Evolutionary conservation across 805 yeast species (phyloP).

Genomic region (Candida xiaguanensis): DNA sequence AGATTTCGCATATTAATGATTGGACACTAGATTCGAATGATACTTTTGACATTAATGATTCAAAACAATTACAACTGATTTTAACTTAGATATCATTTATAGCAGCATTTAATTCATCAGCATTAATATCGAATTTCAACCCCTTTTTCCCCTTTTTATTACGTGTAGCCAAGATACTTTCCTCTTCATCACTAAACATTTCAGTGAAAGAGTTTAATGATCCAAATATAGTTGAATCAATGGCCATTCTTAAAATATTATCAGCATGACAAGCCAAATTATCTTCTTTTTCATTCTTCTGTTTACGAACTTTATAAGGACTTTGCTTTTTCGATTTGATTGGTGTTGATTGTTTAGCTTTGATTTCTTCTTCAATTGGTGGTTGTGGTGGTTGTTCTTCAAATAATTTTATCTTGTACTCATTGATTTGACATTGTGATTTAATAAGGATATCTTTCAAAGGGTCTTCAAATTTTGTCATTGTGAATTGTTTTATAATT

Average conservation of each 20-base stretch:
- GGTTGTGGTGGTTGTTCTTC: not conserved
- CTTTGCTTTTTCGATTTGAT: not conserved
- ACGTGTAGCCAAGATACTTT: slow-evolving; percentile 12
- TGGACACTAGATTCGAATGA: not conserved
- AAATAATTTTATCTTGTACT: not conserved
- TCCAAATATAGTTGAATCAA: slow-evolving; percentile 44
- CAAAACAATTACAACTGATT: not conserved
- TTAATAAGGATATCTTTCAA: not conserved
- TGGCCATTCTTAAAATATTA: slow-evolving; percentile 44
- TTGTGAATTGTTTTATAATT: slow-evolving; percentile 1
- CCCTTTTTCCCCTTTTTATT: slow-evolving; percentile 4
- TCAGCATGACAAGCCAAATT: slow-evolving; percentile 45
- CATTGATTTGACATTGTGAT: not conserved
- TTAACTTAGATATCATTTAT: slow-evolving; percentile 13
- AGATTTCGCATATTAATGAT: not conserved
- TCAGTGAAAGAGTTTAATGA: slow-evolving; percentile 37
- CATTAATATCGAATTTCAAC: slow-evolving; percentile 31
- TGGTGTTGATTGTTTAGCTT: slow-evolving; percentile 4
- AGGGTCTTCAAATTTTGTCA: not conserved
- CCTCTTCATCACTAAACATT: slow-evolving; percentile 22
- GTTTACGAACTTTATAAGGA: not conserved
- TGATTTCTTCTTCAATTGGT: not conserved
- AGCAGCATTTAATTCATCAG: slow-evolving; percentile 34
- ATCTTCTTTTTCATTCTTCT: slow-evolving; percentile 21
- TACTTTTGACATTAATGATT: not conserved